Base-by-base conservation (phyloP, 176 grass and related monocot species). In the Bothriochloa decipiens region DNA sequence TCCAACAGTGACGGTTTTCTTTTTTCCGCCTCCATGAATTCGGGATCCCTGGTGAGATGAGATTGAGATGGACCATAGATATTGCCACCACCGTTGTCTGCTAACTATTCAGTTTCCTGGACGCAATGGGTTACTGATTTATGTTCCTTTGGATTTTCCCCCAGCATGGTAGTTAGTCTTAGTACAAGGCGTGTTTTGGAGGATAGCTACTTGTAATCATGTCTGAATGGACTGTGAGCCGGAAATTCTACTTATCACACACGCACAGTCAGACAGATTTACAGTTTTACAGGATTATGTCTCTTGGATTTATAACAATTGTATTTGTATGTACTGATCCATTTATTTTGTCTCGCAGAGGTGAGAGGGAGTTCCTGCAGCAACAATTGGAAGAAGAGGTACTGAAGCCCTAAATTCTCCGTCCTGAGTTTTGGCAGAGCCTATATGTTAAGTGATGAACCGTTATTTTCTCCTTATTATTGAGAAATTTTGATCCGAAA, bases 31-130 rank as follows among this genome's bases (percentile, higher is more conserved):
- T 29, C 76, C 87, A 39, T 69, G 76, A 69, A 37, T 84, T 84
- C 47, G 36, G 69, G 70, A 60, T 89, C 45, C 43, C 67, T 46
- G 68, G 33, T 36, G 35, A 50, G 75, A 17, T 72, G 76, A 67
- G 61, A 79, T 58, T 73, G 81, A 80, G 82, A 84, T 74, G 87
- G 76, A 50, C 58, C 82, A 62, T 75, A 75, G 76, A 62, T 80
- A 68, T 49, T 60, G 81, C 45, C 49, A 71, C 46, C 60, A 43
- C 26, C 5, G 60, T 57, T 80, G 22, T 80, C 66, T 45, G 46
- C 35, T 68, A 67, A 61, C 68, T 60, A 84, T 89, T 85, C 70
- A 69, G 39, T 68, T 85, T 28, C 35, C 47, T 74, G 81, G 61
- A 74, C 66, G 69, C 25, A 58, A 45, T 36, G 26, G 63, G 55